phyloP scores from a whole-genome alignment of 2,329 filamentous ascomycete species.

The Talaromyces sp. region DNA sequence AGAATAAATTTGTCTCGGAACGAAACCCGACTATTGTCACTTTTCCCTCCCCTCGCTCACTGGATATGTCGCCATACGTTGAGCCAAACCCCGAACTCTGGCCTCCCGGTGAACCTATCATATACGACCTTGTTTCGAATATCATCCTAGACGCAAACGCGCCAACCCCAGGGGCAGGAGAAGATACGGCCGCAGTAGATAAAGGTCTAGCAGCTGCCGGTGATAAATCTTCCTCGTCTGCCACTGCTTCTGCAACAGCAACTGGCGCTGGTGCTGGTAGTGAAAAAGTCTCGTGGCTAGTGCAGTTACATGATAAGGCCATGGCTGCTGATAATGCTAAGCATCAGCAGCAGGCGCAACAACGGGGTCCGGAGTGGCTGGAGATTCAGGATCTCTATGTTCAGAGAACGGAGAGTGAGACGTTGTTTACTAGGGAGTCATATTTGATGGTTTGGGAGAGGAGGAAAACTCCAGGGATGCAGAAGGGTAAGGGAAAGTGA shows the following conservation, averaged over 20 bases:
- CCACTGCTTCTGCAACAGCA: neutral
- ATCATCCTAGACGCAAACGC: slow-evolving; percentile 55
- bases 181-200: slow-evolving; percentile 32
- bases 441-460: slow-evolving; percentile 97
- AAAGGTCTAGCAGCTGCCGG: slow-evolving; percentile 36
- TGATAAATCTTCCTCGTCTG: slow-evolving; percentile 22
- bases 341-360: slow-evolving; percentile 27
- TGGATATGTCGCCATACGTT: slow-evolving; percentile 86
- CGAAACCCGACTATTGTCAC: slow-evolving; percentile 98
- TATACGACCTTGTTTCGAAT: slow-evolving; percentile 94
- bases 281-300: slow-evolving; percentile 92
- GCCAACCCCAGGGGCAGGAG: slow-evolving; percentile 61
- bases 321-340: slow-evolving; percentile 38
- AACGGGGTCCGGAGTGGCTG: slow-evolving; percentile 71
- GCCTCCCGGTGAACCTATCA: slow-evolving; percentile 72
- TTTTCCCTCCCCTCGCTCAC: slow-evolving; percentile 73
- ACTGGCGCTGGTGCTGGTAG: slow-evolving; percentile 74
- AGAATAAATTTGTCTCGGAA: slow-evolving; percentile 94
- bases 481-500: slow-evolving; percentile 20
- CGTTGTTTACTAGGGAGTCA: slow-evolving; percentile 86
- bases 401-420: slow-evolving; percentile 79
- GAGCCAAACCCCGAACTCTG: slow-evolving; percentile 73
- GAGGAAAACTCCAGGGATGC: slow-evolving; percentile 49
- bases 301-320: slow-evolving; percentile 76
- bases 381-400: slow-evolving; percentile 93